Evolutionary conservation across 768 basidiomycete genomes (phyloP), one percentile per base, ranked within the genome.

Genomic region (Coprinopsis sp.): DNA sequence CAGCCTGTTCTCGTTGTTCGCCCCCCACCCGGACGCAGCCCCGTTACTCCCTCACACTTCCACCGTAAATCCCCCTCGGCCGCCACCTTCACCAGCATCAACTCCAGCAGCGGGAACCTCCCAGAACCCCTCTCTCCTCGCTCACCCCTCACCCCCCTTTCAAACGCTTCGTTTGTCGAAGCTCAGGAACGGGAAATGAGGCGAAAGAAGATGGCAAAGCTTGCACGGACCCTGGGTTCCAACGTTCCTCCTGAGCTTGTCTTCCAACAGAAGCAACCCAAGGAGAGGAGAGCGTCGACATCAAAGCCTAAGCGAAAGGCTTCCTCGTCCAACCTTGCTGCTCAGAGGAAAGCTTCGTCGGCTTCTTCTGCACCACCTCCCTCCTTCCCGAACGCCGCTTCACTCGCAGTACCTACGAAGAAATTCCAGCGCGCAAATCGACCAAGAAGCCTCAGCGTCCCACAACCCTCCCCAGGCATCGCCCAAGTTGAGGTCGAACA

Each of bases 241-340:
- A 74, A 72, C 49, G 65, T 83, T 30, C 81, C 81, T 13, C 58
- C 71, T 2, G 79, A 80, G 54, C 71, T 82, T 21, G 71, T 83
- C 2, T 69, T 70, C 41, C 58, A 56, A 18, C 19, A 51, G 12
- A 14, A 40, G 36, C 43, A 2, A 29, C 8, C 28, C 24, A 38
- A 28, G 25, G 37, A 28, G 25, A 21, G 29, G n/a, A 19, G 18
- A 18, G 2, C 51, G 24, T 33, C 51, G 6, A 38, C 24, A 37
- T 27, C 46, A 18, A 39, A 29, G 38, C 7, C 45, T 16, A 34
- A 21, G 51, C 23, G 24, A n/a, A 33, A 21, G 12, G 30, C 14
- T 4, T 25, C 46, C 18, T 6, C 51, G 22, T 37, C 51, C 8
- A 43, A 22, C 6, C 22, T 42, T 12, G 14, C 12, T 11, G n/a